Evolutionary conservation across 1,284 basidiomycete genomes (phyloP), one percentile per base, ranked within the genome.

Genomic region (Fomitopsis palustris): DNA sequence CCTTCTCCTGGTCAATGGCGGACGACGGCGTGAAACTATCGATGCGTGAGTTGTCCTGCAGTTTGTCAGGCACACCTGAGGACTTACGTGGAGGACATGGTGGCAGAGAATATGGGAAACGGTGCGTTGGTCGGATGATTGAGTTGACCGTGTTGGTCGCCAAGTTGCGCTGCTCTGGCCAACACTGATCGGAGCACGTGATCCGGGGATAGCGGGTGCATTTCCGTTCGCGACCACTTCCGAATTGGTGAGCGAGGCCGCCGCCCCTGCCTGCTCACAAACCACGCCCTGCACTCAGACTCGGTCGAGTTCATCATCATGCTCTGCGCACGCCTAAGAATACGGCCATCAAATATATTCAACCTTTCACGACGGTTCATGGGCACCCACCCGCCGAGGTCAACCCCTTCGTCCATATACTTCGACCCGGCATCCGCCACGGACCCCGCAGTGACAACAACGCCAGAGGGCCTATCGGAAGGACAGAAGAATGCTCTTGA

Each of bases 21-120:
- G 78, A 70, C 38, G 81, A 77, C 49, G 82, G 82, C n/a, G 81
- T 86, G 67, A 84, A 88, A 35, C 87, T 89, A 61, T 2, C 33
- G 27, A 1, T 10, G 10, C 19, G 3, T 27, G 27, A 21, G n/a
- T 16, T 4, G 8, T 5, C 4, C 9, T 16, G 23, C 3, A 39
- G 7, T n/a, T 39, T 12, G 2, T 23, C 38, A 27, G 9, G n/a
- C n/a, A 25, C 31, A 4, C n/a, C 1, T 10, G 33, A 8, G 14
- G 4, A 33, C 49, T 35, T 37, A 52, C 49, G 37, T 56, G 17
- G 43, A 29, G 9, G 49, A 52, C 49, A 52, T 52, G 27, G n/a
- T 29, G n/a, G 17, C 6, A 21, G n/a, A 52, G 33, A 12, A 51
- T n/a, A n/a, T 17, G 14, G n/a, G 31, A 35, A 29, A 16, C n/a